Conservation (phyloP, 148 eudicot species). For the Persicaria tinctoria region DNA sequence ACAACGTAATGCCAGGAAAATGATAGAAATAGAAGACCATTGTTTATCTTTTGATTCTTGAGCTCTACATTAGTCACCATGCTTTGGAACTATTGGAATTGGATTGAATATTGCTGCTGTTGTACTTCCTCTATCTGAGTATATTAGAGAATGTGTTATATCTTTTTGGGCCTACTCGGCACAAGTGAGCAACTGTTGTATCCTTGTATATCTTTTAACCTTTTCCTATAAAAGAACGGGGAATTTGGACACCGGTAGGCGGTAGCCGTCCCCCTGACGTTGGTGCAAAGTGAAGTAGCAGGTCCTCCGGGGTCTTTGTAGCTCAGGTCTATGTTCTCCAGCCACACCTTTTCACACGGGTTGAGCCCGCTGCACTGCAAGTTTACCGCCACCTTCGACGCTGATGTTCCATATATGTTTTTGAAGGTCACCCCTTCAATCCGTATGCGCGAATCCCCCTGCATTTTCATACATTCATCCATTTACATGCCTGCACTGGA, state of each 20-base stretch:
- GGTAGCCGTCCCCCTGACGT: conserved; percentile 12
- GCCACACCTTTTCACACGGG: conserved; percentile 21
- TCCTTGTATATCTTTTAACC: neutral
- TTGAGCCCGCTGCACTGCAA: conserved; percentile 23
- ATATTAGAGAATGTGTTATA: too few relatives aligned
- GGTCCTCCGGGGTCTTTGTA: neutral
- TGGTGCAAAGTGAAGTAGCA: conserved; percentile 16
- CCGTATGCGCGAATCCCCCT: conserved; percentile 28
- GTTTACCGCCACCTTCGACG: conserved; percentile 14
- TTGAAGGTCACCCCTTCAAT: conserved; percentile 19
- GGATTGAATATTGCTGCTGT: too few relatives aligned
- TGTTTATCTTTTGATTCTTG: neutral
- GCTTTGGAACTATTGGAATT: too few relatives aligned
- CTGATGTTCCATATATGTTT: conserved; percentile 28
- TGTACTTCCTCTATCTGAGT: too few relatives aligned
- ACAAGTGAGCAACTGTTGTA: too few relatives aligned
- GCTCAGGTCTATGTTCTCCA: conserved; percentile 20
- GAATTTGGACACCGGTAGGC: conserved; percentile 20
- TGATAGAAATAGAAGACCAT: neutral
- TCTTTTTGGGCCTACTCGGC: too few relatives aligned
- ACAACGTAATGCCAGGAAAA: neutral
- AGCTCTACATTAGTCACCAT: too few relatives aligned
- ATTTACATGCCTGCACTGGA: neutral
- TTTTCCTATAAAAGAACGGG: conserved; percentile 15
- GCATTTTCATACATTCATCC: neutral